Evolutionary conservation across 495 filamentous ascomycete species (phyloP), one percentile per base, ranked within the genome.

Genomic region (Clohesyomyces aquaticus): DNA sequence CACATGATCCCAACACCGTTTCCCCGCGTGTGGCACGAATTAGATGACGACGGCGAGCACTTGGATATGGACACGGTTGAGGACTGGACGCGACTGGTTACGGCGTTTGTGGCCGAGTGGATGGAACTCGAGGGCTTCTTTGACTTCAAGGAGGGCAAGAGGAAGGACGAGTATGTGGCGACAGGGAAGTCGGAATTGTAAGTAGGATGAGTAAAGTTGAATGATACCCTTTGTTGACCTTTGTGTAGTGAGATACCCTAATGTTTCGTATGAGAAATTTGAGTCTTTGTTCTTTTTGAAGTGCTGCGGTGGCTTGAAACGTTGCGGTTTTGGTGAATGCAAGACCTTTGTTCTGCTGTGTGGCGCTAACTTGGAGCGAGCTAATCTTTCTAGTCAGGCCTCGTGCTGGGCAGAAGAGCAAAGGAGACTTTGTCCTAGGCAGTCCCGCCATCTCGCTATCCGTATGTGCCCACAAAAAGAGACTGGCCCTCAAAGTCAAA

Each of bases 101-200:
- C 88, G 4, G 92, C 87, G 2, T 98, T 98, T 81, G 83, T 87
- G 28, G 91, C 86, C 0, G 95, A 96, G 75, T 98, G 91, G 91
- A 86, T 98, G 87, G 94, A 95, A 9, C 28, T 67, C 29, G 65
- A 67, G 21, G 65, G 65, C 8, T 67, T 67, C 27, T 63, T 67
- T 47, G 53, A 67, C 19, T 29, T 27, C 11, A 61, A 66, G 51
- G 21, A 14, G 27, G 32, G 14, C 32, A 19, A 45, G 35, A 27
- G 54, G 41, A 43, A 56, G 35, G 52, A 46, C 12, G 53, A 49
- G 29, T 35, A 61, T 55, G 32, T 18, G 16, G 63, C 48, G 27
- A 29, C 18, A 12, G 63, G 49, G 27, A 67, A 67, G 35, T 43
- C 65, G 58, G 65, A 67, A 38, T 63, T 67, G 65, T 67, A 59